Percentiles rank a stretch among this genome's conserved stretches.
Conservation (phyloP, 495 filamentous ascomycete species). For the Xylaria grammica region DNA sequence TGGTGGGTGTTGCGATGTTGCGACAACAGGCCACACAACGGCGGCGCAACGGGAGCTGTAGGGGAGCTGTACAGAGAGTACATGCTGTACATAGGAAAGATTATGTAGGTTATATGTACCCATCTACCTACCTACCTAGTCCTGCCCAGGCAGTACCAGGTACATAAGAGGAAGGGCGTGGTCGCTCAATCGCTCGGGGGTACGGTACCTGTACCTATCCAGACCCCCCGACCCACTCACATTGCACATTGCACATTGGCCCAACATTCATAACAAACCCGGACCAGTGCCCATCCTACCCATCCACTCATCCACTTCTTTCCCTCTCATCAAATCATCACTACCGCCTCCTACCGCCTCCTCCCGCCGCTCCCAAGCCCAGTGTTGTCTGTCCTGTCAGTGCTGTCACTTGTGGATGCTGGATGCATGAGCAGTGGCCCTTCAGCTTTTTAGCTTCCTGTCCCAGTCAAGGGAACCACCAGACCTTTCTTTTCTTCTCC, state of each 20-base stretch:
- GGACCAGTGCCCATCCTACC: background rate
- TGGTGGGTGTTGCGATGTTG: no score
- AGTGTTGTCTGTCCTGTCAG: constrained; percentile 14
- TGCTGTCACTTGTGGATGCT: constrained; percentile 17
- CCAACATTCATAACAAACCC: no score
- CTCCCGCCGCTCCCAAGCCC: constrained; percentile 8
- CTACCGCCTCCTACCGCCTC: constrained; percentile 16
- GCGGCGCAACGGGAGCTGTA: no score
- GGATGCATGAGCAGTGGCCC: constrained; percentile 17
- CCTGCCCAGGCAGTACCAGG: no score
- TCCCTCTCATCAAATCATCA: constrained; percentile 22
- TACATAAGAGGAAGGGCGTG: background rate
- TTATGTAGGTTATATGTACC: no score
- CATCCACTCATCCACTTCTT: constrained; percentile 16
- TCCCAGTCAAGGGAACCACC: constrained; percentile 8
- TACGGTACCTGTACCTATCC: background rate
- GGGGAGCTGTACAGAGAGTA: no score
- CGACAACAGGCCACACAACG: no score
- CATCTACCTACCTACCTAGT: no score
- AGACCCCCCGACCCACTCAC: constrained; percentile 7
- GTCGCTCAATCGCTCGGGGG: background rate
- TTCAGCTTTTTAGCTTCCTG: constrained; percentile 18
- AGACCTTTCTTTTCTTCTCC: constrained; percentile 2
- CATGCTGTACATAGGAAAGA: no score
- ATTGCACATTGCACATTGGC: no score